Conservation (phyloP, 345 rosid genomes). For the Ceriops decandra region DNA sequence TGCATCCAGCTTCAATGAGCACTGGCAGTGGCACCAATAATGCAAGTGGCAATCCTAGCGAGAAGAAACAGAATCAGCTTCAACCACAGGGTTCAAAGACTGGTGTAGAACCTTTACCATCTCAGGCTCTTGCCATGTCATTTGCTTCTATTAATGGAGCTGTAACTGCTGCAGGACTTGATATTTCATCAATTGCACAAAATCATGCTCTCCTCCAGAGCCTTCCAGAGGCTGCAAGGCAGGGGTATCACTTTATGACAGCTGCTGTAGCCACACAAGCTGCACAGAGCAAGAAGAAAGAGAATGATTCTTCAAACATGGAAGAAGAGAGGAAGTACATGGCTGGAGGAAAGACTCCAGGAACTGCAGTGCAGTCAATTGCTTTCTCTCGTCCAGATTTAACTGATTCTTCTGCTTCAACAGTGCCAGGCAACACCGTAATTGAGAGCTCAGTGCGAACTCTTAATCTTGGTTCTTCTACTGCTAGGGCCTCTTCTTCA, state of each 20-base stretch:
- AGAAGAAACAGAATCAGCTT: conserved; percentile 55
- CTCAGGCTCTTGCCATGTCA: conserved; percentile 92
- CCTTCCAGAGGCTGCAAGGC: conserved; percentile 69
- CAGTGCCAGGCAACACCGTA: conserved; percentile 52
- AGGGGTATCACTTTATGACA: conserved; percentile 53
- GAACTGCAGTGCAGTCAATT: conserved; percentile 62
- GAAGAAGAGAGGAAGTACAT: conserved; percentile 65
- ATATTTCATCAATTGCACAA: conserved; percentile 70
- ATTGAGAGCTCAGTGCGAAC: conserved; percentile 72
- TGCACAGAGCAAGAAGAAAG: conserved; percentile 71
- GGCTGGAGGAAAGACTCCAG: conserved; percentile 38
- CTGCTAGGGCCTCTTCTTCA: conserved; percentile 47
- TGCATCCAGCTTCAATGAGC: conserved; percentile 46
- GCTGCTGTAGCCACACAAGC: conserved; percentile 63
- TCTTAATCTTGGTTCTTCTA: conserved; percentile 52
- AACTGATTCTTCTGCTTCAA: conserved; percentile 51
- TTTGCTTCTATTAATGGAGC: conserved; percentile 66
- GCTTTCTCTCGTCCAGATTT: conserved; percentile 71
- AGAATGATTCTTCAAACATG: conserved; percentile 36
- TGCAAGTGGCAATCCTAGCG: conserved; percentile 46
- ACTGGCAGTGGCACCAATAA: conserved; percentile 34
- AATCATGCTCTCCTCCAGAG: conserved; percentile 72
- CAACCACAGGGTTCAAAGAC: conserved; percentile 51
- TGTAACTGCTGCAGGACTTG: conserved; percentile 44
- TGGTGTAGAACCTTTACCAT: conserved; percentile 51